These are phyloP conservation scores for Puccinia coronata DNA, from an alignment of 1,284 basidiomycete genomes.

Conservation along the genomic window DNA sequence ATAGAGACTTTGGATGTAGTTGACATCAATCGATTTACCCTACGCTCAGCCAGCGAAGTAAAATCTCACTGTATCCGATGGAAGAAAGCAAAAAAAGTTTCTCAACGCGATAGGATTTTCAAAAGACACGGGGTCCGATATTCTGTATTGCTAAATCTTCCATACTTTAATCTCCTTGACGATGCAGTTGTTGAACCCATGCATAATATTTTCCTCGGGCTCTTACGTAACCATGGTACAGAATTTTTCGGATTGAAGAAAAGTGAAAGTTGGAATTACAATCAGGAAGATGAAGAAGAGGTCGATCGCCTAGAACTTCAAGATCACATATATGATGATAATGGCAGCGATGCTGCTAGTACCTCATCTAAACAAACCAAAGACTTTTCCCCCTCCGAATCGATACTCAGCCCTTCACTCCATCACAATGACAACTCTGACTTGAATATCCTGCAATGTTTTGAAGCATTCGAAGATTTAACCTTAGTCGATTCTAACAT, in stretches of 20 bases:
- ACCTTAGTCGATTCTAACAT: not conserved
- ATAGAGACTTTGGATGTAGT: not conserved
- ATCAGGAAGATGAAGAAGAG: not conserved
- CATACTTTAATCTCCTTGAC: conserved; percentile 24
- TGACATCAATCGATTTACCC: not conserved
- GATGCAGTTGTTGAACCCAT: conserved; percentile 33
- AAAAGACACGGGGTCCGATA: conserved; percentile 28
- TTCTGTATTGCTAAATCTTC: conserved; percentile 24
- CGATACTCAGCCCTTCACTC: no score
- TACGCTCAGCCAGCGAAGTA: not conserved
- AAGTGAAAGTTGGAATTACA: not conserved
- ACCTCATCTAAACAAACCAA: no score
- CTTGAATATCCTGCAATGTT: not conserved
- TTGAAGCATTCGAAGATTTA: conserved; percentile 11
- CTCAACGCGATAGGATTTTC: not conserved
- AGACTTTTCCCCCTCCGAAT: no score
- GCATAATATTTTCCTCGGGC: conserved; percentile 44
- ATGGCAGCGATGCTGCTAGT: not conserved
- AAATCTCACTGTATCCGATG: conserved; percentile 6
- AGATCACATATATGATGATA: conserved; percentile 1
- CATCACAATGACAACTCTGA: no score
- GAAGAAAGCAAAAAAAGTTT: conserved; percentile 27
- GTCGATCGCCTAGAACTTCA: not conserved
- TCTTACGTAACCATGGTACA: conserved; percentile 23
- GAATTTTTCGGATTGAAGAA: conserved; percentile 28